Evolutionary conservation across 352 stramenopile species (phyloP), one percentile per base, ranked within the genome.

Genomic region (Pythium scleroteichum): DNA sequence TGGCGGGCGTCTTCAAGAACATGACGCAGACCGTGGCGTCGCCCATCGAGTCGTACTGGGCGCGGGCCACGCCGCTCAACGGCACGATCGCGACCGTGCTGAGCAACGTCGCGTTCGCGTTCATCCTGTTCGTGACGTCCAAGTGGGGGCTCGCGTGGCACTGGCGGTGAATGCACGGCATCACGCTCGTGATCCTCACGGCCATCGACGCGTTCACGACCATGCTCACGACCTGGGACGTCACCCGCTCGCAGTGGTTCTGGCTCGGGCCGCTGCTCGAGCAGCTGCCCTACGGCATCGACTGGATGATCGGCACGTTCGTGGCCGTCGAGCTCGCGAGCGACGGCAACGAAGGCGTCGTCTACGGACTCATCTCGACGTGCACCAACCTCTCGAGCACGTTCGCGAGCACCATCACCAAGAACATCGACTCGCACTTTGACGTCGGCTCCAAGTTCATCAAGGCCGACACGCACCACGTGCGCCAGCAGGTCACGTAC

Each of bases 71-170:
- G 16, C 67, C 72, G 2, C 69, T 84, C 40, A 80, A 78, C 62
- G 73, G 72, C 35, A 81, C 38, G 29, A 35, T 35, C 29, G 29
- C 29, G 29, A 35, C 29, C 5, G 68, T 84, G 7, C 17, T 79
- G 3, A 68, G 72, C n/a, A 47, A 72, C 44, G 12, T 73, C 33
- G 61, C 69, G 45, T 79, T 81, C 32, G 60, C 68, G 35, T 53
- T 27, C 24, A 66, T 64, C 33, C 72, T 84, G 20, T 69, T 69
- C n/a, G 42, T 69, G 2, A 78, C 69, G 5, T 66, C 50, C 16
- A 78, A 75, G 55, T 79, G 67, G 44, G 75, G 75, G 52, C 64
- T 81, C 12, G 52, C 72, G 17, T 84, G 75, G 75, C 29, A 35
- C 29, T 35, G 29, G 29, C 29, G 29, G 29, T 35, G 29, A 10